phyloP scores from a whole-genome alignment of 2,329 filamentous ascomycete species.

The Sclerotinia subarctica region DNA sequence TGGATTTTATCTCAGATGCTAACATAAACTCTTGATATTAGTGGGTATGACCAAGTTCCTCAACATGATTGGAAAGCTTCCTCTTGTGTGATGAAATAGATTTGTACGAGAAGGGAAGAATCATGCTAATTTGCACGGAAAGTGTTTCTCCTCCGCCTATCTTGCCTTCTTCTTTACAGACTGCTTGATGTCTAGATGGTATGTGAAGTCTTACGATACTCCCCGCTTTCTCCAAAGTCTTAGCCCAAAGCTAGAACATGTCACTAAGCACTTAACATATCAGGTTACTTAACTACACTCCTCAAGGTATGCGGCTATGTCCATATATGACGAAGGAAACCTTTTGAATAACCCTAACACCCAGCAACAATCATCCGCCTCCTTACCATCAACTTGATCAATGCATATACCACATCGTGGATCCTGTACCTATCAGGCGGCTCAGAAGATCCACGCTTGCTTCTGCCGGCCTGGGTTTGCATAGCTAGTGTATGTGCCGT shows the following conservation, averaged over 20 bases:
- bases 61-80: not conserved
- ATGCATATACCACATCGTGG: conserved; percentile 71
- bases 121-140: not conserved
- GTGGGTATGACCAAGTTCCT: conserved; percentile 4
- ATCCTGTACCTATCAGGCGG: conserved; percentile 68
- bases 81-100: not conserved
- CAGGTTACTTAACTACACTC: conserved; percentile 82
- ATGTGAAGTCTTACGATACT: conserved; percentile 31
- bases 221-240: not conserved
- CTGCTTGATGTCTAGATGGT: conserved; percentile 82
- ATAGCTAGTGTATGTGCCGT: conserved; percentile 62
- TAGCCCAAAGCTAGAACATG: not conserved
- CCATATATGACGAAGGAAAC: not conserved
- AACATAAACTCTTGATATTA: not conserved
- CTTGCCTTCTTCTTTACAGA: conserved; percentile 81
- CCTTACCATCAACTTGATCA: conserved; percentile 69
- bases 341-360: not conserved
- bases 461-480: conserved; percentile 74
- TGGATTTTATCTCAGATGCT: not conserved
- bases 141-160: conserved; percentile 76
- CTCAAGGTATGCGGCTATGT: conserved; percentile 45
- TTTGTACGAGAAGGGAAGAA: not conserved
- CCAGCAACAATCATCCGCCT: conserved; percentile 73
- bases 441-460: conserved; percentile 64
- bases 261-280: conserved; percentile 5